Evolutionary conservation across 768 basidiomycete genomes (phyloP), one percentile per base, ranked within the genome.

Genomic region (Lactifluus subvellereus): DNA sequence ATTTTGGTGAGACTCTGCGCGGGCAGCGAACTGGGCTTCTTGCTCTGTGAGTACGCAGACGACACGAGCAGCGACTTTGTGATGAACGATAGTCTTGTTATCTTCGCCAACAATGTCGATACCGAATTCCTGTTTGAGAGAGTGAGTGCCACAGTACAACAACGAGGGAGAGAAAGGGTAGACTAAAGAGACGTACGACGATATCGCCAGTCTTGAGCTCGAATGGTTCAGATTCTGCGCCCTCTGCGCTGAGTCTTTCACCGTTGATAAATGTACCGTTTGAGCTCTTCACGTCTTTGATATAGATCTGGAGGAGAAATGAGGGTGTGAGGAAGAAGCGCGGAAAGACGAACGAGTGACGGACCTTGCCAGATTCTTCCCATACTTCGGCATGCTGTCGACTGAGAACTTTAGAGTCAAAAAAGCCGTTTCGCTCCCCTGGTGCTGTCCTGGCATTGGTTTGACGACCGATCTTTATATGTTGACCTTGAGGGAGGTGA

Each of bases 91-190:
- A 2, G 92, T 95, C 75, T 91, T 91, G 80, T 95, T 97, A 79
- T 99, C 97, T 71, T 99, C 97, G 66, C 92, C 91, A 58, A 97
- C 91, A 66, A 99, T 99, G 77, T 98, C 97, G 70, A 98, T 99
- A 60, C 97, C 97, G 73, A 97, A 98, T 87, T 98, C 95, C 94
- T 96, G 60, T 6, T 49, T 0, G 53, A 27, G 32, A 33, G 37
- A 8, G 60, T 22, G 32, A 18, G 59, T 48, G 62, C 67, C 60
- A 67, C 63, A 57, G 55, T 22, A 14, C 30, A 14, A 35, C 16
- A 10, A 43, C 6, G 32, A 20, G 20, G 58, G n/a, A 57, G 40
- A 48, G 35, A 50, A 37, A 14, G 30, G 42, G 54, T 10, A 14
- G 9, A 11, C 10, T 13, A 30, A 53, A 13, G 48, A 42, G 35